Base-by-base conservation (phyloP, 371 early-diverging fungal genomes). In the Mortierella sp. region DNA sequence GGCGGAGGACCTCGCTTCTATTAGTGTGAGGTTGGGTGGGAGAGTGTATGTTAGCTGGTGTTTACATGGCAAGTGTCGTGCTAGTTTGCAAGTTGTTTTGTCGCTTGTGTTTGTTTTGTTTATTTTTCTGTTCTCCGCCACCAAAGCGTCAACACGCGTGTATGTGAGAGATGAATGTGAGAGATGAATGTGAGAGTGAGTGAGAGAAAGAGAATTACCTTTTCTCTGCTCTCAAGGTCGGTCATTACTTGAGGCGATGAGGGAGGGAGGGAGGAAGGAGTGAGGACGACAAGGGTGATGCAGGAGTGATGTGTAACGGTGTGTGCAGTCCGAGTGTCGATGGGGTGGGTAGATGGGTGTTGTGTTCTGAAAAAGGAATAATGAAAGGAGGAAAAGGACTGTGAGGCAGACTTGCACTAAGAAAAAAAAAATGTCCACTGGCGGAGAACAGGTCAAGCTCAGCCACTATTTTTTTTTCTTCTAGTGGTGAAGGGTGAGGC, bases 1-100 rank as follows among this genome's bases (percentile, higher is more conserved):
- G 77, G 77, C 21, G 82, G 82, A 29, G 77, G 77, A n/a, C 71
- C 77, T 44, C 82, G 82, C n/a, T 76, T 76, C 82, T 81, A 79
- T 38, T 16, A 56, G 56, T n/a, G 10, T 14, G 24, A 10, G 18
- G 24, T 63, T 63, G 63, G 12, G 10, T 29, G 14, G 27, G 29
- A 46, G 8, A 38, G 44, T 54, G 68, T 8, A 46, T 16, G 38
- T 35, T 60, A 16, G 29, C 35, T 51, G 11, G 48, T 21, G 70
- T 49, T 29, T 51, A 18, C 21, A 21, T 51, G 51, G 63, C 35
- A 56, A 18, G 18, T 35, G 63, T 12, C 27, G 27, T 27, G 12
- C 8, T 24, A 24, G 29, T 18, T 41, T 41, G 7, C 58, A 32
- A 60, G 35, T 24, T 35, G 38, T 35, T 14, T 14, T 1, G 18